These are phyloP conservation scores for Centrapalus pauciflorus DNA, from an alignment of 129 eudicot species.

Conservation along the genomic window DNA sequence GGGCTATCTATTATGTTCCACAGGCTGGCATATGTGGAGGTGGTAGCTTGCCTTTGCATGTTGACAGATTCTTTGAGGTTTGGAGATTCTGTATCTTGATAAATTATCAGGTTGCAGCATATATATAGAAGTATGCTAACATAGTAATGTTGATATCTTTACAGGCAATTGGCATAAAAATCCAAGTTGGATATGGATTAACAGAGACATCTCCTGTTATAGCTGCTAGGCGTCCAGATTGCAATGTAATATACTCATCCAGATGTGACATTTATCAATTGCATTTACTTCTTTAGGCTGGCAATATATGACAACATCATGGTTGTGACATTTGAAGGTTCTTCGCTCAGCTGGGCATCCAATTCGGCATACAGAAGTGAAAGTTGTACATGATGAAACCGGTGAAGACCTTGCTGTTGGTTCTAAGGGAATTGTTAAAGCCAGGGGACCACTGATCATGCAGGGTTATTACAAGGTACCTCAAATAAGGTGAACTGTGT, in stretches of 20 bases:
- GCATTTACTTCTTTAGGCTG: conserved; percentile 7
- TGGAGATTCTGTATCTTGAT: conserved; percentile 19
- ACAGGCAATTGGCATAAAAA: conserved; percentile 76
- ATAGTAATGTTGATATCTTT: conserved; percentile 2
- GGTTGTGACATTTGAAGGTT: conserved; percentile 62
- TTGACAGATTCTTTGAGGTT: conserved; percentile 94
- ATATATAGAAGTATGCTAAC: not conserved
- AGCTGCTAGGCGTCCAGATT: conserved; percentile 58
- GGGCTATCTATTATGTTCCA: conserved; percentile 15
- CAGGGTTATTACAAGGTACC: conserved; percentile 89
- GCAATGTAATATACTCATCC: conserved; percentile 54
- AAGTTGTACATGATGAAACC: conserved; percentile 75
- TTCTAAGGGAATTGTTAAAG: conserved; percentile 79
- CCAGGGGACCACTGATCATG: conserved; percentile 92
- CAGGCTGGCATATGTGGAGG: conserved; percentile 98
- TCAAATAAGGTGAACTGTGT: too few relatives aligned
- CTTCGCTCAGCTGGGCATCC: conserved; percentile 86
- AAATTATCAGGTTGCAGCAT: conserved; percentile 15
- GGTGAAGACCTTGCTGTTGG: conserved; percentile 68
- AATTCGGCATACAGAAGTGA: conserved; percentile 55
- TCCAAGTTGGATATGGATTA: conserved; percentile 94
- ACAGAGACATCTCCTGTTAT: conserved; percentile 95
- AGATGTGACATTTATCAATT: not conserved
- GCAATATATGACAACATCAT: conserved; percentile 28
- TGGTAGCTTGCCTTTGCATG: conserved; percentile 79